Percentiles rank a stretch among this genome's conserved stretches.
These are phyloP conservation scores for Cytospora schulzeri DNA, from an alignment of 2,329 filamentous ascomycete genomes.

Conservation along the genomic window DNA sequence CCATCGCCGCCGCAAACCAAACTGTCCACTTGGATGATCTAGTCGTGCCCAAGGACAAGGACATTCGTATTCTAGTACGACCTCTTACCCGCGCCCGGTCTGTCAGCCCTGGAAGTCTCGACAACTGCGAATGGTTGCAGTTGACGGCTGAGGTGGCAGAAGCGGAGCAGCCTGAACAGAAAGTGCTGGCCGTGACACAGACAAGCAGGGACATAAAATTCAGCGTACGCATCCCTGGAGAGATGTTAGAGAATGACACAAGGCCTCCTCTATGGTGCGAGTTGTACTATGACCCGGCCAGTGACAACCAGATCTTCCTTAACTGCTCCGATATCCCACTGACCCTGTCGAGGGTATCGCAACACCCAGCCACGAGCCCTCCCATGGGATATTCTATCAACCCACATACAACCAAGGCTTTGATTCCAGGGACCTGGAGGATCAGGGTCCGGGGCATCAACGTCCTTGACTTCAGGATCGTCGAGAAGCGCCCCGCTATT, in stretches of 20 bases:
- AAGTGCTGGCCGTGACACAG: constrained; percentile 62
- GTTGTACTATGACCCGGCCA: constrained; percentile 61
- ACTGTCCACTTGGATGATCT: constrained; percentile 58
- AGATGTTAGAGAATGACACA: constrained; percentile 44
- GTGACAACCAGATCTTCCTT: constrained; percentile 59
- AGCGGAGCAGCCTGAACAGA: constrained; percentile 54
- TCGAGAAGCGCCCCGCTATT: constrained; percentile 55
- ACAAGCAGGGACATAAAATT: constrained; percentile 63
- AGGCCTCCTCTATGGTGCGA: constrained; percentile 60
- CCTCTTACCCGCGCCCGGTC: constrained; percentile 56
- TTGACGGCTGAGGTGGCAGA: constrained; percentile 57
- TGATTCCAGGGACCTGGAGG: constrained; percentile 59
- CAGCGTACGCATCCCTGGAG: constrained; percentile 57
- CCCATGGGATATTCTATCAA: constrained; percentile 39
- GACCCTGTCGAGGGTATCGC: constrained; percentile 49
- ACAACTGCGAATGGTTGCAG: constrained; percentile 60
- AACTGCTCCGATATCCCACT: constrained; percentile 60
- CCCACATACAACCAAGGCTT: constrained; percentile 47
- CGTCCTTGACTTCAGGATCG: constrained; percentile 59
- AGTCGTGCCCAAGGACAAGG: constrained; percentile 46
- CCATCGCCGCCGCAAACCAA: constrained; percentile 40
- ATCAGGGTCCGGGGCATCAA: constrained; percentile 53
- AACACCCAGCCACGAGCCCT: constrained; percentile 41
- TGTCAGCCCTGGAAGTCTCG: constrained; percentile 55
- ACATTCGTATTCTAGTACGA: constrained; percentile 60